Conservation (phyloP, 176 grass and related monocot species). For the Eragrostis curvula region DNA sequence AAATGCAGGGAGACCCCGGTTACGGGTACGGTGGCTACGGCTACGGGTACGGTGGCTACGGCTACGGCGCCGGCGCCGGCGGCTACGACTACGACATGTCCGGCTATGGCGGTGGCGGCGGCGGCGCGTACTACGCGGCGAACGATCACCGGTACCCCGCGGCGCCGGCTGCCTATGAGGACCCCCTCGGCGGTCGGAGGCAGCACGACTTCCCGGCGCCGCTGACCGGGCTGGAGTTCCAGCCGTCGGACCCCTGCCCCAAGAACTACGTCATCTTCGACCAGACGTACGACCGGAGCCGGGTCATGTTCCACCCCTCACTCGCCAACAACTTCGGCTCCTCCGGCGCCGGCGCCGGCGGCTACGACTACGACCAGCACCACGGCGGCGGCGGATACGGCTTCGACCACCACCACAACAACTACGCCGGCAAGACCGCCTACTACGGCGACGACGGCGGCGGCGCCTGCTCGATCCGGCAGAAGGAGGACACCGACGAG, state of each 20-base stretch:
- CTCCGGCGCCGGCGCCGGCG: not conserved
- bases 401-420: slow-evolving; percentile 5
- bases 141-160: slow-evolving; percentile 35
- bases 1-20: slow-evolving; percentile 74
- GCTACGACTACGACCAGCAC: slow-evolving; percentile 39
- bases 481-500: slow-evolving; percentile 81
- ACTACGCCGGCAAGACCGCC: slow-evolving; percentile 15
- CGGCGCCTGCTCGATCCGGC: slow-evolving; percentile 39
- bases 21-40: slow-evolving; percentile 56
- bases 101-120: slow-evolving; percentile 40
- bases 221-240: slow-evolving; percentile 78
- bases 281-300: slow-evolving; percentile 74
- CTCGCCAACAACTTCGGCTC: slow-evolving; percentile 71
- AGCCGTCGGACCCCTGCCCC: slow-evolving; percentile 81
- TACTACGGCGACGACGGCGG: slow-evolving; percentile 9
- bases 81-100: slow-evolving; percentile 54
- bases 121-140: slow-evolving; percentile 44
- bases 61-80: slow-evolving; percentile 26
- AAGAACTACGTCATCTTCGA: slow-evolving; percentile 98
- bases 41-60: slow-evolving; percentile 38
- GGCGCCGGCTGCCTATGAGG: slow-evolving; percentile 54
- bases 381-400: slow-evolving; percentile 12
- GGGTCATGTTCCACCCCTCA: slow-evolving; percentile 95
- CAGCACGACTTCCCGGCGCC: slow-evolving; percentile 72
- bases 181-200: slow-evolving; percentile 56